Evolutionary conservation across 495 filamentous ascomycete species (phyloP), one percentile per base, ranked within the genome.

Genomic region (Chaetomium cochliodes): DNA sequence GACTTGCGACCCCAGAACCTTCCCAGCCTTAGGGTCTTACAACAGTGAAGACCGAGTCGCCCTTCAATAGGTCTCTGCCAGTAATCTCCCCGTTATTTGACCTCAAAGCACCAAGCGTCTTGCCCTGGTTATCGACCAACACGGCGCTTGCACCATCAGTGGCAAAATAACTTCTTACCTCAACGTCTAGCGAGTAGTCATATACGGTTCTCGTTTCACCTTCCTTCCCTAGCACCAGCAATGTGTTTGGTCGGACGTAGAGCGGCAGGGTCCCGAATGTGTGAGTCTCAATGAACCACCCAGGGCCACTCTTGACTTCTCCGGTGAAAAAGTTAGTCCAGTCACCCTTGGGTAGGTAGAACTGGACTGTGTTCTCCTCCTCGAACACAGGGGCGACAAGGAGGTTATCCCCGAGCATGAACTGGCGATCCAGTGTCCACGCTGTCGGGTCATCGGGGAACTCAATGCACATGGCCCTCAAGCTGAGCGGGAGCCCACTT

Each of bases 371-470:
- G 0, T 84, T 84, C 0, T 78, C 74, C 68, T 88, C 84, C 5
- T 83, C 79, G 53, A 89, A 88, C 2, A 88, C 76, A 0, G 87
- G 86, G 9, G 86, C 85, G 57, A 86, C 81, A 42, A 88, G 74
- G 26, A 88, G 72, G 28, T 78, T 81, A 15, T 79, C 73, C 5
- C 87, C 87, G 33, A 89, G 74, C 85, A 88, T 87, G 67, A 87
- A 89, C 73, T 88, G 86, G 39, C 82, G 81, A 70, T 89, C 87
- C n/a, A 89, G 70, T 33, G 79, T 77, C 81, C 86, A 88, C 1
- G 79, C 77, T 11, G 82, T 86, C n/a, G 82, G 77, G 66, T 89
- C 86, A 1, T 82, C 79, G 0, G 86, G 86, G 69, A 87, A 89
- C 71, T 89, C 87, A 23, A 88, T 72, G 68, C 87, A 87, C 76